phyloP scores from a whole-genome alignment of 106 monocot species.

The Alisma plantagoaquatica region DNA sequence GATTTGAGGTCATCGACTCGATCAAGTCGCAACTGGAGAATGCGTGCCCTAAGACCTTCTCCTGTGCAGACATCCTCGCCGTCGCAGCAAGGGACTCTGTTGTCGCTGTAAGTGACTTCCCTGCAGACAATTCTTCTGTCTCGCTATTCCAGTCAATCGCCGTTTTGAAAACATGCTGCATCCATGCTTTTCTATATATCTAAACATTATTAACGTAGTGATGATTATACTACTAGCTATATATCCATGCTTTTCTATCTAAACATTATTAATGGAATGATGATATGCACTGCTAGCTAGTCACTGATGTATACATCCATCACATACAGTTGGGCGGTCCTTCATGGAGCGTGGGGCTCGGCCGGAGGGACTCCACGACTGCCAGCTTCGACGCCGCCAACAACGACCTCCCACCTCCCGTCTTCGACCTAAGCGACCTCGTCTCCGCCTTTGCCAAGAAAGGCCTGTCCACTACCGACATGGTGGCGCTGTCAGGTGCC shows the following conservation, averaged over 20 bases:
- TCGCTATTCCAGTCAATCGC: no score
- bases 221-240: no score
- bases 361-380: slow-evolving; percentile 6
- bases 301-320: no score
- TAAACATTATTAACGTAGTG: no score
- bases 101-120: slow-evolving; percentile 23
- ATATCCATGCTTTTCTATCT: no score
- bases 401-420: slow-evolving; percentile 11
- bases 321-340: slow-evolving; percentile 15
- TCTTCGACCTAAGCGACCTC: background rate
- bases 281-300: no score
- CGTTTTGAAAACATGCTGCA: no score
- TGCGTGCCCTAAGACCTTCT: slow-evolving; percentile 28
- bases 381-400: slow-evolving; percentile 2
- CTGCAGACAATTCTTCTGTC: no score
- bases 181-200: no score
- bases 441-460: background rate
- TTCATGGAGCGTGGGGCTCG: background rate
- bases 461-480: slow-evolving; percentile 7
- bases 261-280: no score
- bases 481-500: slow-evolving; percentile 22
- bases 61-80: slow-evolving; percentile 40
- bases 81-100: slow-evolving; percentile 35
- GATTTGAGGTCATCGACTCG: no score
- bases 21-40: slow-evolving; percentile 20